These are phyloP conservation scores for Westerdykella aurantiaca DNA, from an alignment of 2,329 filamentous ascomycete genomes.

Conservation along the genomic window DNA sequence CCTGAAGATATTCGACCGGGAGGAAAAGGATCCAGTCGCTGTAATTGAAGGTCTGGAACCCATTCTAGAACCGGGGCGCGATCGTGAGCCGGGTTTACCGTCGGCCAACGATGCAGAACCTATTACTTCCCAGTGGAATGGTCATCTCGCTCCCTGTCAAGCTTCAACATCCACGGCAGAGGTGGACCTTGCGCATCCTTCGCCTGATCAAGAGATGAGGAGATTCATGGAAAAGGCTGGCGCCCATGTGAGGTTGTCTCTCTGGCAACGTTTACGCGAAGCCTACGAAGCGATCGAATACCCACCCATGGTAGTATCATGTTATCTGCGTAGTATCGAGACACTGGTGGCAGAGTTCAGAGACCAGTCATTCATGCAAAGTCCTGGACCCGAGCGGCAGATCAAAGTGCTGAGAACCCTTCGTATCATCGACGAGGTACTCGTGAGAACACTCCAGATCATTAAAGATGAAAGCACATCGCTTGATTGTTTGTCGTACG, in stretches of 20 bases:
- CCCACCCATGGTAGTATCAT: constrained; percentile 80
- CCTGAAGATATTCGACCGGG: constrained; percentile 77
- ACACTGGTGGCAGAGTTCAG: constrained; percentile 69
- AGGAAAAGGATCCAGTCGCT: constrained; percentile 70
- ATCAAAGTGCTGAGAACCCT: constrained; percentile 68
- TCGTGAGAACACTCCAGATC: constrained; percentile 65
- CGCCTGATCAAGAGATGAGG: constrained; percentile 64
- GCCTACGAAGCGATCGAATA: constrained; percentile 85
- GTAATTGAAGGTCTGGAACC: constrained; percentile 92
- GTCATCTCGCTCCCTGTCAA: not conserved
- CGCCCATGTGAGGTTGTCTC: constrained; percentile 73
- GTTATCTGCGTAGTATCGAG: constrained; percentile 77
- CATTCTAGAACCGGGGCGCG: constrained; percentile 63
- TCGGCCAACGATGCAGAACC: not conserved
- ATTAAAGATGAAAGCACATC: constrained; percentile 58
- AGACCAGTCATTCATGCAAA: constrained; percentile 50
- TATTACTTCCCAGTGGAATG: not conserved
- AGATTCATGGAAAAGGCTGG: constrained; percentile 78
- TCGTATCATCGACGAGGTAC: constrained; percentile 70
- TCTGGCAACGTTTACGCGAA: constrained; percentile 87
- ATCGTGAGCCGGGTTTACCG: not conserved
- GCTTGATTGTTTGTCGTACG: constrained; percentile 79
- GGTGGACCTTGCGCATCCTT: too few relatives aligned
- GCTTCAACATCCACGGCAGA: too few relatives aligned
- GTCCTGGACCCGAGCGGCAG: constrained; percentile 59